A percentile compares a stretch with the other conserved stretches of the same genome.
phyloP scores from a whole-genome alignment of 805 yeast genomes.

The Candida ulmi region DNA sequence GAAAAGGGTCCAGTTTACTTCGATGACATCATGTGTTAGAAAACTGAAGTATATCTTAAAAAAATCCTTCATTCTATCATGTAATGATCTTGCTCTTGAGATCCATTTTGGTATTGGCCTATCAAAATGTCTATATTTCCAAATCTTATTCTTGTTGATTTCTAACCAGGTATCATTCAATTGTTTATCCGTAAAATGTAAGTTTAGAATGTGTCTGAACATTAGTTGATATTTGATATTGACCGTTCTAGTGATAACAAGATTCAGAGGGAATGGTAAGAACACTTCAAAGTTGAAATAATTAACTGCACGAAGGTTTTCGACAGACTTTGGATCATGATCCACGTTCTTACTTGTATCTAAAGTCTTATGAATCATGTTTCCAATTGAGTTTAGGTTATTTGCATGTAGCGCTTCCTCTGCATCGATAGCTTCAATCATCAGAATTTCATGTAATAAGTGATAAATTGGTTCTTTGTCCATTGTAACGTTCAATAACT shows the following conservation, averaged over 20 bases:
- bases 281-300: conserved; percentile 49
- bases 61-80: conserved; percentile 44
- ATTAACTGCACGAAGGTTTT: conserved; percentile 39
- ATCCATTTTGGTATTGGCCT: conserved; percentile 47
- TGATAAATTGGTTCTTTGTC: conserved; percentile 34
- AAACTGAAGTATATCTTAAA: conserved; percentile 50
- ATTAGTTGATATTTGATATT: conserved; percentile 74
- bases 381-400: conserved; percentile 37
- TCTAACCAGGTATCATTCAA: conserved; percentile 70
- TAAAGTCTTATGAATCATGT: conserved; percentile 38
- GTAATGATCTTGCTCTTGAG: conserved; percentile 47
- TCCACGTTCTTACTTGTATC: conserved; percentile 11
- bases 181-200: conserved; percentile 56
- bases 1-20: conserved; percentile 44
- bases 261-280: conserved; percentile 85
- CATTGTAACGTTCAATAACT: conserved; percentile 30
- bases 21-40: conserved; percentile 54
- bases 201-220: conserved; percentile 60
- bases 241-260: conserved; percentile 65
- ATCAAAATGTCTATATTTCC: conserved; percentile 51
- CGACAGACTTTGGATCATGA: conserved; percentile 19
- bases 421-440: conserved; percentile 49
- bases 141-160: conserved; percentile 54
- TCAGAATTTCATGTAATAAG: conserved; percentile 46
- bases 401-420: conserved; percentile 42